Evolutionary conservation across 495 filamentous ascomycete genomes (phyloP), one percentile per base, ranked within the genome.

Genomic region (Cercophora scortea): DNA sequence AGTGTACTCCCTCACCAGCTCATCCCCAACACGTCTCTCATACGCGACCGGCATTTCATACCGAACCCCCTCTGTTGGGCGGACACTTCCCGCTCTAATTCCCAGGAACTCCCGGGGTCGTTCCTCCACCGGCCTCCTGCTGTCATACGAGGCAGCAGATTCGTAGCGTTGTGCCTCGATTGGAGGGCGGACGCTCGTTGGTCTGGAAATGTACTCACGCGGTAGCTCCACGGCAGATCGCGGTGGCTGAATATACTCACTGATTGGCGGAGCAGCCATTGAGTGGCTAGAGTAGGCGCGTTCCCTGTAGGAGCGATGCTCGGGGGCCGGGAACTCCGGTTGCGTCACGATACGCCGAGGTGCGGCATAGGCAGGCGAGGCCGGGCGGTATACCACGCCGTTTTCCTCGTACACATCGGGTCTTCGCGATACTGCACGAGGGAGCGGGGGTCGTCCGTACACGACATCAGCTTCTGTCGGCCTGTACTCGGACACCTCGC

Each of bases 141-240:
- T 18, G 5, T 72, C 70, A 17, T 58, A 58, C 11, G 15, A 18
- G 0, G 54, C 34, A 11, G 40, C 38, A n/a, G 17, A 32, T 52
- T 83, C 80, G 56, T 85, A 85, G 36, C 78, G 75, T 18, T 71
- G 53, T 33, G 67, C 58, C 42, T 73, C 71, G 13, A 59, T 47
- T 3, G 42, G 32, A 5, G 49, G 40, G 16, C 39, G 49, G 17
- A 25, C 18, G 41, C 49, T 51, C 11, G 75, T 56, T 32, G 79
- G 70, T 50, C 82, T 70, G 19, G 82, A 58, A n/a, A 80, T 61
- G 47, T 79, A 77, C 38, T 83, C 79, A 15, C 75, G 71, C 11
- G 79, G 67, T 6, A 69, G 39, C 33, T 76, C 72, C 33, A 64
- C 63, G 6, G 52, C 54, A 33, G 52, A 38, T 44, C 74, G 62